phyloP scores from a whole-genome alignment of 2,329 filamentous ascomycete genomes.

The Drechslera avenae region DNA sequence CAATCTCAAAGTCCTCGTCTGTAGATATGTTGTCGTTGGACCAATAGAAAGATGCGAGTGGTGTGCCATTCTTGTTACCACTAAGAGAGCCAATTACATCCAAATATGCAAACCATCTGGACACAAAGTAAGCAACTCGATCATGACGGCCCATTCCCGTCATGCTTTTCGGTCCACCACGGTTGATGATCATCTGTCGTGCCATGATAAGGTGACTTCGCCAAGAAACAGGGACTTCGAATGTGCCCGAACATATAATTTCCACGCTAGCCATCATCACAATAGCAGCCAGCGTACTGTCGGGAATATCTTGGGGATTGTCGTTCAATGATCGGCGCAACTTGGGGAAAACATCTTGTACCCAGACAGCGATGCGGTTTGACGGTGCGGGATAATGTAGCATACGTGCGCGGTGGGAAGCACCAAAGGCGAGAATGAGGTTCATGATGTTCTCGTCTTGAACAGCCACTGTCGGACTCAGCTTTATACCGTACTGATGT shows the following conservation, averaged over 20 bases:
- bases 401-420: slow-evolving; percentile 79
- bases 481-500: not conserved
- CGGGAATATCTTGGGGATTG: slow-evolving; percentile 61
- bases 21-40: slow-evolving; percentile 54
- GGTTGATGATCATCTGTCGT: slow-evolving; percentile 72
- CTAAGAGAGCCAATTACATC: slow-evolving; percentile 77
- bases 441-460: slow-evolving; percentile 74
- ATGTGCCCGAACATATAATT: slow-evolving; percentile 80
- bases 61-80: slow-evolving; percentile 57
- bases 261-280: slow-evolving; percentile 86
- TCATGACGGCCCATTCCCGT: slow-evolving; percentile 57
- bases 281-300: slow-evolving; percentile 76
- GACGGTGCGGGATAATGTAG: slow-evolving; percentile 74
- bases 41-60: slow-evolving; percentile 51
- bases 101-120: slow-evolving; percentile 82
- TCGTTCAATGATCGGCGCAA: slow-evolving; percentile 68
- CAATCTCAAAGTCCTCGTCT: slow-evolving; percentile 71
- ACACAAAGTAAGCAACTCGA: slow-evolving; percentile 72
- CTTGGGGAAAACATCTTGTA: slow-evolving; percentile 76
- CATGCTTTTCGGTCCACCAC: slow-evolving; percentile 63
- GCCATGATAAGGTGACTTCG: slow-evolving; percentile 78
- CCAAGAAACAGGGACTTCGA: slow-evolving; percentile 81
- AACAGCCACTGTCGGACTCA: slow-evolving; percentile 62
- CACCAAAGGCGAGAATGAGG: slow-evolving; percentile 79
- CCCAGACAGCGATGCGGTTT: slow-evolving; percentile 79